Percentiles rank a stretch among this genome's conserved stretches.
phyloP scores from a whole-genome alignment of 2,329 filamentous ascomycete genomes.

The Seiridium unicorne region DNA sequence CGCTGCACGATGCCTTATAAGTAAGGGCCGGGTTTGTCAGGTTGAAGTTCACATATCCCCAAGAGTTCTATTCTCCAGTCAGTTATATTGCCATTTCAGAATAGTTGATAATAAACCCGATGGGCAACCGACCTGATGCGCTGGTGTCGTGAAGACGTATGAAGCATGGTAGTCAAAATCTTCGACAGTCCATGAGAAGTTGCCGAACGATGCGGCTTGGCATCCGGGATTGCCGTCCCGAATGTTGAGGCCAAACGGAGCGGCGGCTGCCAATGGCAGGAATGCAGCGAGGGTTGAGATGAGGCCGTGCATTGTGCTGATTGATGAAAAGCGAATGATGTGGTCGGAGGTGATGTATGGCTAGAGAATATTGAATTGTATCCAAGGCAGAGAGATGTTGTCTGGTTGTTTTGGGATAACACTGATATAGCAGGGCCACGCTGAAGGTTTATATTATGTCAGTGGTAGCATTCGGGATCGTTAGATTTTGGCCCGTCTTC shows the following conservation, averaged over 20 bases:
- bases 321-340: not conserved
- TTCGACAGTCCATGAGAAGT: conserved; percentile 39
- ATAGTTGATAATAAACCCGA: not conserved
- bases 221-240: conserved; percentile 29
- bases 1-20: conserved; percentile 36
- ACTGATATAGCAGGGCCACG: not conserved
- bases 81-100: not conserved
- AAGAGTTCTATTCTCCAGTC: conserved; percentile 29
- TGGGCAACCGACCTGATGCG: conserved; percentile 36
- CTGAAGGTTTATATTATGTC: not conserved
- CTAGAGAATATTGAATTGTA: not conserved
- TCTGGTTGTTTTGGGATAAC: not conserved
- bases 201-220: conserved; percentile 26
- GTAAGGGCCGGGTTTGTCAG: conserved; percentile 44
- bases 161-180: conserved; percentile 48
- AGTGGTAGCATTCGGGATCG: not conserved
- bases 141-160: conserved; percentile 47
- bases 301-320: conserved; percentile 21
- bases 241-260: conserved; percentile 15
- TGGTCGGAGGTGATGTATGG: not conserved
- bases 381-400: not conserved
- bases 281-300: conserved; percentile 21
- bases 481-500: not conserved
- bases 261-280: conserved; percentile 24
- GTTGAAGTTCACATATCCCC: conserved; percentile 47